Base-by-base conservation (phyloP, 345 rosid genomes). In the Eucalyptus viminalis region DNA sequence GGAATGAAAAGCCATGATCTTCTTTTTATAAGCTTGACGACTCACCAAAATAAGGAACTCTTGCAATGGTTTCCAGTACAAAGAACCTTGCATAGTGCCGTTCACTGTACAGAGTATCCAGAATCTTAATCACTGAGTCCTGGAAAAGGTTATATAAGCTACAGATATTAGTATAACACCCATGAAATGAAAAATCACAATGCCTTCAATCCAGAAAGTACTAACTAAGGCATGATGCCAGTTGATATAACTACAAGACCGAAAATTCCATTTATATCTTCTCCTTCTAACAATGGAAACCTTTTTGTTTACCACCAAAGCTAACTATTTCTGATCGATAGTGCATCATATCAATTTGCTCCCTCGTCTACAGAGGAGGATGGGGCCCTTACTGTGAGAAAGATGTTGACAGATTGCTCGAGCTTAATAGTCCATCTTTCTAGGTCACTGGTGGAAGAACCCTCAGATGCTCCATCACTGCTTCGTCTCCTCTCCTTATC, bases 41-140 rank as follows among this genome's bases (percentile, higher is more conserved):
- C 96, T 92, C 89, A 97, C 99, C 98, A 87, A 98, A 98, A 93
- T 98, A 98, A 40, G 99, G 99, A 51, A 98, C 99, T 93, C 99
- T 93, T 27, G 99, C 99, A 91, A 97, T 97, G 34, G 99, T 97
- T 91, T 97, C 99, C 86, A 97, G 95, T 34, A 97, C 99, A 90
- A 92, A 97, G 93, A 97, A 97, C 93, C 99, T 96, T 14, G 98
- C 92, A 91, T 97, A 97, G 69, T 96, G 94, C 87, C 99, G 93
- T n/a, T 95, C 99, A 89, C 87, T 95, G 81, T 97, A 97, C 91
- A 96, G 45, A 19, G 95, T 91, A 89, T 97, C 99, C 51, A 97
- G 99, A 92, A 97, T 92, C 95, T 92, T 95, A 80, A 97, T 95
- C 91, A 97, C 97, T 2, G 99, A 91, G 87, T 97, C 99, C 99